A percentile compares a stretch with the other conserved stretches of the same genome.
phyloP scores from a whole-genome alignment of 1,284 basidiomycete genomes.

The Puccinia coronata region DNA sequence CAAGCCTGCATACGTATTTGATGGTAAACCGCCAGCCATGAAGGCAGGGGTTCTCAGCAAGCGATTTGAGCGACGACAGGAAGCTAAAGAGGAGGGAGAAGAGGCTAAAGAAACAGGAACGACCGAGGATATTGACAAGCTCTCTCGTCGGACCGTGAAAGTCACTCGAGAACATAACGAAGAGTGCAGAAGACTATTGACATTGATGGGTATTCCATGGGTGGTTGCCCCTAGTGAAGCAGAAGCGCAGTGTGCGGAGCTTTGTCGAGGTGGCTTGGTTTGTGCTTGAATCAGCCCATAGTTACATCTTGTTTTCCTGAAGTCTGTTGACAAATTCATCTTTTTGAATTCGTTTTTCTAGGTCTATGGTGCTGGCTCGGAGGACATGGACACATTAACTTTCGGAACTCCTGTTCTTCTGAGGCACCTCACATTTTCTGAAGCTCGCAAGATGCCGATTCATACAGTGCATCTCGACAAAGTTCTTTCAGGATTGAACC shows the following conservation, averaged over 20 bases:
- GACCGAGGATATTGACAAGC: slow-evolving; percentile 85
- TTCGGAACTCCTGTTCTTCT: slow-evolving; percentile 88
- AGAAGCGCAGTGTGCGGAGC: slow-evolving; percentile 96
- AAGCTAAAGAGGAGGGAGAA: slow-evolving; percentile 89
- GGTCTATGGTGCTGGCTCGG: slow-evolving; percentile 95
- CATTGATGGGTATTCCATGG: slow-evolving; percentile 95
- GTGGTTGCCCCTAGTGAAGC: slow-evolving; percentile 94
- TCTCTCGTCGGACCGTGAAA: slow-evolving; percentile 86
- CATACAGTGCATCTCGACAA: slow-evolving; percentile 82
- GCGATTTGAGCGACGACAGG: slow-evolving; percentile 84
- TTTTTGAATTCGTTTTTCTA: slow-evolving; percentile 57
- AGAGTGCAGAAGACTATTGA: slow-evolving; percentile 83
- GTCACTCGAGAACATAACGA: slow-evolving; percentile 96
- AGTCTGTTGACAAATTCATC: not conserved
- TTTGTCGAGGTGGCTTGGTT: slow-evolving; percentile 76
- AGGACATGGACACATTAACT: slow-evolving; percentile 99
- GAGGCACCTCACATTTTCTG: slow-evolving; percentile 97
- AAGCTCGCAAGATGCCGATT: slow-evolving; percentile 97
- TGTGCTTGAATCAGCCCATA: slow-evolving; percentile 17
- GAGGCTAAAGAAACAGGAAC: slow-evolving; percentile 94
- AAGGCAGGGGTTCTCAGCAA: slow-evolving; percentile 93
- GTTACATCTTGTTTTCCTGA: not conserved
- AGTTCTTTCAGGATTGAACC: slow-evolving; percentile 81
- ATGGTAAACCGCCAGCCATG: slow-evolving; percentile 95
- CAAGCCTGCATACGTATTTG: slow-evolving; percentile 97